Evolutionary conservation across 2,329 filamentous ascomycete genomes (phyloP).

Genomic region (Fusarium sp.): DNA sequence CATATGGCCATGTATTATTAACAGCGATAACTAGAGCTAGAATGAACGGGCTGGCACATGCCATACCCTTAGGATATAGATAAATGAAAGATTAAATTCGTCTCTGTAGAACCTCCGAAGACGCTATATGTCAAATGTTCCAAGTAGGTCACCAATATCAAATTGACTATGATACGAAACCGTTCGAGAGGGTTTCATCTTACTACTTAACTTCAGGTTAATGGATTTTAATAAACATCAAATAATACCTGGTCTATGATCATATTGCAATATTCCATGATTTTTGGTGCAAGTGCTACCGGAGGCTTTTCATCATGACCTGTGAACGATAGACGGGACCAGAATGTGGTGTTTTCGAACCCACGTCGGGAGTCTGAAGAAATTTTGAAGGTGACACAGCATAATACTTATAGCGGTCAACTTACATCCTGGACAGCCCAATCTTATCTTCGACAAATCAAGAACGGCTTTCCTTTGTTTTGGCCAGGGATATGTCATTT

Average conservation of each 20-base stretch:
- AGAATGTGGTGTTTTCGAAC: background rate
- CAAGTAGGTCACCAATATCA: background rate
- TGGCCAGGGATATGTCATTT: background rate
- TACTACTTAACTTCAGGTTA: background rate
- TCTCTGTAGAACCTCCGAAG: background rate
- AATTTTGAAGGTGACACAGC: background rate
- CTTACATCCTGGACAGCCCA: background rate
- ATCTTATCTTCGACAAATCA: background rate
- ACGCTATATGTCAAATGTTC: background rate
- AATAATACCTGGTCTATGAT: background rate
- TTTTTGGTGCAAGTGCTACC: background rate
- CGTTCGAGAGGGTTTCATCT: background rate
- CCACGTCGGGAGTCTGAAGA: background rate
- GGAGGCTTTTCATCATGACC: background rate
- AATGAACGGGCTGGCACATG: background rate
- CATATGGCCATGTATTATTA: background rate
- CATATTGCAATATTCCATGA: background rate
- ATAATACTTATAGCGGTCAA: slow-evolving; percentile 6
- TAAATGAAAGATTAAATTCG: background rate
- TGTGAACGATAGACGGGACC: background rate
- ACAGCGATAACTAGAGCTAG: background rate
- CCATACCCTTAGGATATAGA: background rate
- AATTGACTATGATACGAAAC: background rate
- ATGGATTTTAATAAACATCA: background rate
- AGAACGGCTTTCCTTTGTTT: background rate